phyloP scores from a whole-genome alignment of 805 yeast genomes.

The Blastobotrys peoriensis region DNA sequence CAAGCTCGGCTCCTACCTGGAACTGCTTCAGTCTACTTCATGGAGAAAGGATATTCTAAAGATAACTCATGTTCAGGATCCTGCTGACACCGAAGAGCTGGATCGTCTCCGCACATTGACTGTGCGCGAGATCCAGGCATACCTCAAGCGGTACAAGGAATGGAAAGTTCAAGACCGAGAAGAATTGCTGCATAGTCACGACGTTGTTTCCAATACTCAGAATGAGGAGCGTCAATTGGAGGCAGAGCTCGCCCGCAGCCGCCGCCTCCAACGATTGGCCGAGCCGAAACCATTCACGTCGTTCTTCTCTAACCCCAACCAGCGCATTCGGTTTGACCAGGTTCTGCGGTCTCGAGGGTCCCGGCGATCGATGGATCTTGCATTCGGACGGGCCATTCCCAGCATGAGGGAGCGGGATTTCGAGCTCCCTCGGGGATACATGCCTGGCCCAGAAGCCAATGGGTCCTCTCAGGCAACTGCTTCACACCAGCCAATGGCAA shows the following conservation, averaged over 20 bases:
- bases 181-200: conserved; percentile 1
- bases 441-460: too few species aligned
- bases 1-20: conserved; percentile 35
- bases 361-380: background rate
- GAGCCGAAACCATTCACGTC: background rate
- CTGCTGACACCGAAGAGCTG: conserved; percentile 45
- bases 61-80: conserved; percentile 47
- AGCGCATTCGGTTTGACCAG: background rate
- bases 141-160: conserved; percentile 25
- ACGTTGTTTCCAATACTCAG: conserved; percentile 8
- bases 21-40: conserved; percentile 40
- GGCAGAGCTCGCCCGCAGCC: background rate
- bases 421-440: conserved; percentile 4
- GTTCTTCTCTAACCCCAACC: conserved; percentile 2
- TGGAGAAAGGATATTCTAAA: conserved; percentile 44
- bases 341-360: background rate
- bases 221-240: conserved; percentile 9
- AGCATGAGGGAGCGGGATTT: background rate
- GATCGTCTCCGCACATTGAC: conserved; percentile 47
- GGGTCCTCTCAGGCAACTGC: too few species aligned
- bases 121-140: conserved; percentile 37
- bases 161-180: conserved; percentile 14
- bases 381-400: conserved; percentile 1
- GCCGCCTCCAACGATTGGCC: conserved; percentile 1
- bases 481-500: too few species aligned